Conservation (phyloP, 768 basidiomycete species). For the Tulasnella sp. region DNA sequence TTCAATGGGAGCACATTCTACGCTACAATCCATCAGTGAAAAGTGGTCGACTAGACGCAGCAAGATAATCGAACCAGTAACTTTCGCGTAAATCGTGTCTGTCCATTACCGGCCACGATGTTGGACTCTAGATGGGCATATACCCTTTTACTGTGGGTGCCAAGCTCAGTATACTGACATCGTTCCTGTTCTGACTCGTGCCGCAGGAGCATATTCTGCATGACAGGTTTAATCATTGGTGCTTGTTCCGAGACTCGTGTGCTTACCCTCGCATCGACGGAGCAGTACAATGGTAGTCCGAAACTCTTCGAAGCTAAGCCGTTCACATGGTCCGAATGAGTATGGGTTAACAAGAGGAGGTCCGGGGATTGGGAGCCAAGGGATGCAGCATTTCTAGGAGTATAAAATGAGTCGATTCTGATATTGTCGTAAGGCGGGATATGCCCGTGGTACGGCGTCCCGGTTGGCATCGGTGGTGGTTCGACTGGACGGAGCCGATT, state of each 20-base stretch:
- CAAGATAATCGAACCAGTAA: slow-evolving; percentile 39
- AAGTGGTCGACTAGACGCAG: neutral
- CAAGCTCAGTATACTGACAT: slow-evolving; percentile 38
- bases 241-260: too few relatives aligned
- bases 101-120: slow-evolving; percentile 39
- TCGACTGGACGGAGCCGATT: neutral
- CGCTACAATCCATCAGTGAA: neutral
- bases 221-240: neutral
- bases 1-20: slow-evolving; percentile 52
- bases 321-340: slow-evolving; percentile 77
- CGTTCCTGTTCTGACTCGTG: slow-evolving; percentile 64
- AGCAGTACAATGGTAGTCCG: slow-evolving; percentile 61
- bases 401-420: slow-evolving; percentile 71
- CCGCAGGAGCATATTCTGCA: slow-evolving; percentile 55
- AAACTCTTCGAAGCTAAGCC: slow-evolving; percentile 71
- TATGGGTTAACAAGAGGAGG: slow-evolving; percentile 75
- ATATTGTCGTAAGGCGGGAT: slow-evolving; percentile 64
- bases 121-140: slow-evolving; percentile 57
- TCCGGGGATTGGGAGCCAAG: slow-evolving; percentile 21
- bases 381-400: slow-evolving; percentile 27
- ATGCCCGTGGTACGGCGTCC: slow-evolving; percentile 68
- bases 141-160: slow-evolving; percentile 42
- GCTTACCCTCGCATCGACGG: slow-evolving; percentile 55
- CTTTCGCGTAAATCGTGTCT: slow-evolving; percentile 45
- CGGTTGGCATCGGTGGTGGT: slow-evolving; percentile 46